Evolutionary conservation across 208 protist genomes (phyloP).

Genomic region (Trypanosoma theileri): DNA sequence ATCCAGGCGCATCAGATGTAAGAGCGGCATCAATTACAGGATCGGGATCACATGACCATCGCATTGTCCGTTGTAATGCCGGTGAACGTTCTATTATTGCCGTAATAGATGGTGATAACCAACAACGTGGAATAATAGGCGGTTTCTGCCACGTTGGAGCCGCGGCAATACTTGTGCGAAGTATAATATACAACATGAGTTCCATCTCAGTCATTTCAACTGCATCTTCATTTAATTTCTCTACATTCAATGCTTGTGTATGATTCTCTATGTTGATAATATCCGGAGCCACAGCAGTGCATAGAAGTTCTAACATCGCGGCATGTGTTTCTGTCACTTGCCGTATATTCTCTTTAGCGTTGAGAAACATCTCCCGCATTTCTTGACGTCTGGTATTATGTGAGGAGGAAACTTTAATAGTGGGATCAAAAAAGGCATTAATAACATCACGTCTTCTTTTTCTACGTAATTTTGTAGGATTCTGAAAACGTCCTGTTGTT

Average conservation of each 20-base stretch:
- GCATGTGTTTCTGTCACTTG: slow-evolving; percentile 28
- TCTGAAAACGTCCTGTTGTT: neutral
- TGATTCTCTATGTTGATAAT: neutral
- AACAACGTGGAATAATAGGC: slow-evolving; percentile 43
- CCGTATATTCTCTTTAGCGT: slow-evolving; percentile 24
- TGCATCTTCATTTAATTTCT: neutral
- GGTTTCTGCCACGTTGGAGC: slow-evolving; percentile 31
- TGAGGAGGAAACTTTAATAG: neutral
- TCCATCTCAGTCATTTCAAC: slow-evolving; percentile 36
- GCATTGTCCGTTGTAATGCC: slow-evolving; percentile 41
- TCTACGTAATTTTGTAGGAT: slow-evolving; percentile 1
- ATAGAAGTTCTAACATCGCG: slow-evolving; percentile 39
- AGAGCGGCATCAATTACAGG: slow-evolving; percentile 65
- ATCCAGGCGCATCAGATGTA: slow-evolving; percentile 4
- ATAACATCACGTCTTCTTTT: slow-evolving; percentile 26
- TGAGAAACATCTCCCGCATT: slow-evolving; percentile 18
- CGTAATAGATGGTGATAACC: slow-evolving; percentile 51
- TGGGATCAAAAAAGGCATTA: slow-evolving; percentile 28
- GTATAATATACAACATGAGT: slow-evolving; percentile 76
- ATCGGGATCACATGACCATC: slow-evolving; percentile 71
- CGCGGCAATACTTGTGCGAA: slow-evolving; percentile 69
- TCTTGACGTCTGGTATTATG: neutral
- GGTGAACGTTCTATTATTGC: slow-evolving; percentile 51
- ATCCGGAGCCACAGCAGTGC: slow-evolving; percentile 10
- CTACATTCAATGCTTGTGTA: neutral